A percentile compares a stretch with the other conserved stretches of the same genome.
phyloP scores from a whole-genome alignment of 345 rosid genomes.

The Rhizophora mangle region DNA sequence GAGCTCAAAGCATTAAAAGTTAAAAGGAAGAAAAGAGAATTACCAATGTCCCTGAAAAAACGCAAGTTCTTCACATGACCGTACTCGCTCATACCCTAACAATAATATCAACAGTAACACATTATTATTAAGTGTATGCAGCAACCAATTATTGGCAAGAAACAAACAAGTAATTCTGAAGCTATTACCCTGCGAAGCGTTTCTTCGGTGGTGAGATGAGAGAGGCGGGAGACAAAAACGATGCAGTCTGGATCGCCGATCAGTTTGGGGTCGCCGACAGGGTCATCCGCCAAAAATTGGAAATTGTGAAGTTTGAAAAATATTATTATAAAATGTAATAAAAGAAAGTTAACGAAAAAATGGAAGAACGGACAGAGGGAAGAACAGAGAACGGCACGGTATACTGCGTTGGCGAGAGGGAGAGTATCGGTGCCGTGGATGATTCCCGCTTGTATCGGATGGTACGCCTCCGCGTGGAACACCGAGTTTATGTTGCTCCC shows the following conservation, averaged over 20 bases:
- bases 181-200: constrained; percentile 54
- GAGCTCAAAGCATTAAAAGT: not conserved
- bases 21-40: not conserved
- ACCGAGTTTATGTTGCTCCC: constrained; percentile 44
- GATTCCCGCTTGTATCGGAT: constrained; percentile 94
- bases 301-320: not conserved
- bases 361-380: constrained; percentile 59
- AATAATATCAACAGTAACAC: not conserved
- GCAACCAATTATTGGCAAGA: not conserved
- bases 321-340: not conserved
- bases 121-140: not conserved
- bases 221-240: constrained; percentile 73
- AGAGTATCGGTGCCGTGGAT: constrained; percentile 85
- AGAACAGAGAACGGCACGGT: constrained; percentile 83
- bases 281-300: too few species aligned
- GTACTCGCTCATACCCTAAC: constrained; percentile 79
- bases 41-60: constrained; percentile 95
- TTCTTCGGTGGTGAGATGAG: constrained; percentile 65
- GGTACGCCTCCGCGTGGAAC: constrained; percentile 81
- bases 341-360: not conserved
- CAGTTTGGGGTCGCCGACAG: constrained; percentile 64
- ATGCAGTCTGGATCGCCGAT: constrained; percentile 78
- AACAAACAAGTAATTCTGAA: too few species aligned
- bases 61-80: constrained; percentile 77
- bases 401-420: constrained; percentile 76